Percentiles rank a stretch among this genome's conserved stretches.
These are phyloP conservation scores for Fusarium abutilonis DNA, from an alignment of 2,329 filamentous ascomycete genomes.

Conservation along the genomic window DNA sequence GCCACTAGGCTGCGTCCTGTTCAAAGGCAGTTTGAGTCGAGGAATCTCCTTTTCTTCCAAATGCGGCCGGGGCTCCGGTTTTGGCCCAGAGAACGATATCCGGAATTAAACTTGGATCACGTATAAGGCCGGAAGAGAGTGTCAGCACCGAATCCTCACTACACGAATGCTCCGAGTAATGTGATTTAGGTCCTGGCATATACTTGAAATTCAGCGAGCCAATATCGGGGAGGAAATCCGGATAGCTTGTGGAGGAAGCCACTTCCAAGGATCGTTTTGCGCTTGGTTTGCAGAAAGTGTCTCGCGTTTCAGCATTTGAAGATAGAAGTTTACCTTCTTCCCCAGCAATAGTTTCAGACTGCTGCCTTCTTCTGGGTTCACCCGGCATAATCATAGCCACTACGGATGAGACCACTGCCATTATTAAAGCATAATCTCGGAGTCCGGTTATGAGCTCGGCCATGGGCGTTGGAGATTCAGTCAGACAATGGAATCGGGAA, in stretches of 20 bases:
- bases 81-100: conserved; percentile 26
- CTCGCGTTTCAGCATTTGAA: not conserved
- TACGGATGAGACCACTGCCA: conserved; percentile 11
- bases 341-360: conserved; percentile 2
- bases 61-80: not conserved
- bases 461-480: not conserved
- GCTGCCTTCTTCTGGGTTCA: not conserved
- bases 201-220: conserved; percentile 19
- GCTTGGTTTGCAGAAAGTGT: conserved; percentile 1
- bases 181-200: conserved; percentile 26
- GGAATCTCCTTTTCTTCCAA: conserved; percentile 9
- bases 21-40: not conserved
- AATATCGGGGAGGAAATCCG: conserved; percentile 7
- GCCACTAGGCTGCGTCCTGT: conserved; percentile 11
- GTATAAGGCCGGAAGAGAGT: conserved; percentile 12
- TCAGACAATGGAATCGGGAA: conserved; percentile 7
- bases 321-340: conserved; percentile 12
- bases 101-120: conserved; percentile 9
- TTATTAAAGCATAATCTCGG: conserved; percentile 18
- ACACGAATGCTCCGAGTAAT: conserved; percentile 8
- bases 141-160: conserved; percentile 21
- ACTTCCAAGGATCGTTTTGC: conserved; percentile 10
- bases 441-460: conserved; percentile 23
- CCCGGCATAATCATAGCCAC: conserved; percentile 15
- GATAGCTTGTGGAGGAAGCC: conserved; percentile 9